phyloP scores from a whole-genome alignment of 805 yeast genomes.

The Sungouiella thailandica region DNA sequence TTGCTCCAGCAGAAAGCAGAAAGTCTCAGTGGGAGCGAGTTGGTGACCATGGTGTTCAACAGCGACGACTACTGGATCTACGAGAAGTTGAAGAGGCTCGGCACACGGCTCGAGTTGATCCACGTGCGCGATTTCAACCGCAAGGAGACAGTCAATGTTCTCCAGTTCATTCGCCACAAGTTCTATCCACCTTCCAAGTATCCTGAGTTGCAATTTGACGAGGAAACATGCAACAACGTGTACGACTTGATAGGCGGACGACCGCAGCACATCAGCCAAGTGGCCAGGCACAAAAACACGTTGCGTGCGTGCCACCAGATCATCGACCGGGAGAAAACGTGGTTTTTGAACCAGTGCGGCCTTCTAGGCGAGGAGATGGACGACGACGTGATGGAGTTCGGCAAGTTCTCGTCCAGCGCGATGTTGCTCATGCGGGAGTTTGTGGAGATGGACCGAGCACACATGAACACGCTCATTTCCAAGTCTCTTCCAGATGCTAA shows the following conservation, averaged over 20 bases:
- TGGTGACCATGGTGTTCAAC: constrained; percentile 66
- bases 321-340: constrained; percentile 76
- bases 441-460: constrained; percentile 58
- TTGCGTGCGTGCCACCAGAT: constrained; percentile 60
- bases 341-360: constrained; percentile 83
- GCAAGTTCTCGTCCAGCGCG: constrained; percentile 70
- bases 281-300: constrained; percentile 53
- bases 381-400: constrained; percentile 83
- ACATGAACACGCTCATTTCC: constrained; percentile 22
- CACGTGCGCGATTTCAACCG: constrained; percentile 62
- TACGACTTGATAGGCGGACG: constrained; percentile 77
- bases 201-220: constrained; percentile 33
- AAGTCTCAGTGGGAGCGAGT: constrained; percentile 64
- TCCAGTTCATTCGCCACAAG: constrained; percentile 45
- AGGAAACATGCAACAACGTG: constrained; percentile 43
- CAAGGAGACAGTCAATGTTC: constrained; percentile 49
- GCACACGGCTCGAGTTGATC: constrained; percentile 70
- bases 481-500: constrained; percentile 8
- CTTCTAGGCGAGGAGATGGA: constrained; percentile 75
- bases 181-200: constrained; percentile 27
- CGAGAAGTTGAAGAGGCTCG: constrained; percentile 64
- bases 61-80: constrained; percentile 87
- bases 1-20: constrained; percentile 82
- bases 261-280: constrained; percentile 76
- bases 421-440: constrained; percentile 67